phyloP scores from a whole-genome alignment of 2,329 filamentous ascomycete species.

The Drechslerella dactyloides region DNA sequence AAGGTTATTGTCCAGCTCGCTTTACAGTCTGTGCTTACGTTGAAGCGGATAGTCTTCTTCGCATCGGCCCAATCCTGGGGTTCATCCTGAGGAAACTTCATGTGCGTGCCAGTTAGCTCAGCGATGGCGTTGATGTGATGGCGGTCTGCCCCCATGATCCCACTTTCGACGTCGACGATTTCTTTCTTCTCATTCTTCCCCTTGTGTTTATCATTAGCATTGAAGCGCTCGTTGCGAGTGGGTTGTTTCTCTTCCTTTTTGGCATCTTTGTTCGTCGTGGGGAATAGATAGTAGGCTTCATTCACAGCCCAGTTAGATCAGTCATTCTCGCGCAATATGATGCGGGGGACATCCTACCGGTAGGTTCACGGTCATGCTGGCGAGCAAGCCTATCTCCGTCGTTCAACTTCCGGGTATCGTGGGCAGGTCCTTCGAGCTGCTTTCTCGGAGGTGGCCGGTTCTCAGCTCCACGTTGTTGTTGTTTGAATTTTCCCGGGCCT shows the following conservation, averaged over 20 bases:
- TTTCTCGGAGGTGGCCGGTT: neutral
- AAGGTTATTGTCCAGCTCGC: neutral
- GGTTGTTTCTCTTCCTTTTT: neutral
- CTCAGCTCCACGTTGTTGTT: conserved; percentile 6
- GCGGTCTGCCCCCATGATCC: conserved; percentile 27
- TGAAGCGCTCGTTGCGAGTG: neutral
- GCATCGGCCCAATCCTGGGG: conserved; percentile 23
- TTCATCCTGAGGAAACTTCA: conserved; percentile 40
- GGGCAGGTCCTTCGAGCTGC: conserved; percentile 27
- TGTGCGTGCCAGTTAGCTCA: conserved; percentile 39
- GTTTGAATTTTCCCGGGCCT: neutral
- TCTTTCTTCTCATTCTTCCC: conserved; percentile 7
- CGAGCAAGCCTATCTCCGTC: conserved; percentile 28
- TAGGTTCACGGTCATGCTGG: conserved; percentile 19
- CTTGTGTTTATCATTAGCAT: neutral
- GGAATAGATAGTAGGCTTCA: conserved; percentile 35
- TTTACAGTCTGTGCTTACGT: conserved; percentile 11
- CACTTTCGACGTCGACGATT: conserved; percentile 28
- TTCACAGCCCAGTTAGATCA: neutral
- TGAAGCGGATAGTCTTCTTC: neutral
- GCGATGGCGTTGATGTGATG: conserved; percentile 41
- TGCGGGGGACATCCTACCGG: conserved; percentile 3
- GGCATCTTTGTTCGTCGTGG: conserved; percentile 13
- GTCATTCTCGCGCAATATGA: neutral
- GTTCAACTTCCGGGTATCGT: conserved; percentile 28